These are phyloP conservation scores for Didymella pomorum DNA, from an alignment of 2,329 filamentous ascomycete genomes.

Conservation along the genomic window DNA sequence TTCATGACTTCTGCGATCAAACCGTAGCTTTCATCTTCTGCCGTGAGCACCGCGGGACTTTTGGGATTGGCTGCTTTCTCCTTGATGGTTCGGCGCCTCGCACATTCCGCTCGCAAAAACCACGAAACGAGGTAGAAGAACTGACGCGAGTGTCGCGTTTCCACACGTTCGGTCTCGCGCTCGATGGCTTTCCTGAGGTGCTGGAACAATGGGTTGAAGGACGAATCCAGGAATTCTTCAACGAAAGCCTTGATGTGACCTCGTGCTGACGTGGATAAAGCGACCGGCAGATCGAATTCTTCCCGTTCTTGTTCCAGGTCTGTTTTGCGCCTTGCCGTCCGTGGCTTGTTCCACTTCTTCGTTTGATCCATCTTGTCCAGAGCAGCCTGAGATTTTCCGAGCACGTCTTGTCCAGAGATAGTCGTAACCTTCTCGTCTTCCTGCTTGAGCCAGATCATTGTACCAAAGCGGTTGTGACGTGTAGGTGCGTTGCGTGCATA, in stretches of 20 bases:
- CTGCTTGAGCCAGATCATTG: slow-evolving; percentile 95
- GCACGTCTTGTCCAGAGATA: slow-evolving; percentile 85
- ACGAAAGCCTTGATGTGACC: slow-evolving; percentile 82
- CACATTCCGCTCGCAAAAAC: slow-evolving; percentile 88
- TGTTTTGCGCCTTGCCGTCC: slow-evolving; percentile 56
- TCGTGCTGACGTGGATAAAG: slow-evolving; percentile 77
- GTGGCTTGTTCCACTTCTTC: slow-evolving; percentile 89
- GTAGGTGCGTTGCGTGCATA: slow-evolving; percentile 82
- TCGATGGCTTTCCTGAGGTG: slow-evolving; percentile 90
- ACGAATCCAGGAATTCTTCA: slow-evolving; percentile 91
- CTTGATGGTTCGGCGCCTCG: slow-evolving; percentile 65
- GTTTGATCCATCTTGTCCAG: slow-evolving; percentile 88
- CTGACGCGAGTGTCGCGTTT: slow-evolving; percentile 79
- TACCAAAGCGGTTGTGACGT: slow-evolving; percentile 91
- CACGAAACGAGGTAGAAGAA: slow-evolving; percentile 93
- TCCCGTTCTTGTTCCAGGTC: slow-evolving; percentile 47
- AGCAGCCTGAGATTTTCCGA: slow-evolving; percentile 75
- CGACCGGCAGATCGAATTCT: slow-evolving; percentile 78
- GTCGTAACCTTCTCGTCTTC: slow-evolving; percentile 85
- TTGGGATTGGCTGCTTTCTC: slow-evolving; percentile 64
- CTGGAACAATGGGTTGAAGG: slow-evolving; percentile 87
- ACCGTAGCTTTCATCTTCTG: slow-evolving; percentile 76
- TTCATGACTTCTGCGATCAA: slow-evolving; percentile 89
- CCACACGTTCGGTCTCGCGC: slow-evolving; percentile 82
- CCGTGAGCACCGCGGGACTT: slow-evolving; percentile 48